Conservation (phyloP, 768 basidiomycete genomes). For the Kwoniella pini region DNA sequence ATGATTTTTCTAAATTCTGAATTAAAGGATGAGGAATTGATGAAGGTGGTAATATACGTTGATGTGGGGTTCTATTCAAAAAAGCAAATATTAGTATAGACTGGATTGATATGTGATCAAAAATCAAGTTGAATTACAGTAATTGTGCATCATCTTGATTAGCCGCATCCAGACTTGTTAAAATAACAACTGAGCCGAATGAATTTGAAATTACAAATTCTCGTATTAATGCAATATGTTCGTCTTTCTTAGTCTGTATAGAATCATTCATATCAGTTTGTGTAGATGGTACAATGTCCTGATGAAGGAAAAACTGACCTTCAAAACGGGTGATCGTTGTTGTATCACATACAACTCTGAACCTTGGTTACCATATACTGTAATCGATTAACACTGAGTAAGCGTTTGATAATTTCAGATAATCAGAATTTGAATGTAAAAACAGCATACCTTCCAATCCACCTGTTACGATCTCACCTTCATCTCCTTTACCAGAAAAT, state of each 20-base stretch:
- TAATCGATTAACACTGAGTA: background rate
- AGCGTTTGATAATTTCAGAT: conserved; percentile 2
- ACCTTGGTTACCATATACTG: conserved; percentile 67
- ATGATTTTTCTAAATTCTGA: conserved; percentile 58
- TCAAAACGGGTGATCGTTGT: conserved; percentile 75
- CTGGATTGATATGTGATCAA: background rate
- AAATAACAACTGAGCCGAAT: conserved; percentile 63
- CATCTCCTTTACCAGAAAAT: conserved; percentile 71
- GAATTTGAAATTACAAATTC: conserved; percentile 62
- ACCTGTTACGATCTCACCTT: conserved; percentile 66
- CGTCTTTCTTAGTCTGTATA: conserved; percentile 66
- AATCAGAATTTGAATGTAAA: background rate
- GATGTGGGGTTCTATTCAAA: conserved; percentile 37
- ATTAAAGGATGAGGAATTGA: conserved; percentile 59
- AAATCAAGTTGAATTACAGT: conserved; percentile 64
- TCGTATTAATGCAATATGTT: conserved; percentile 64
- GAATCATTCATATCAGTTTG: background rate
- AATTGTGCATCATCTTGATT: conserved; percentile 77
- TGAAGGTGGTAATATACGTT: conserved; percentile 59
- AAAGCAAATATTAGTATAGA: no score
- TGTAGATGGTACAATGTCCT: no score
- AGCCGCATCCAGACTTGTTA: conserved; percentile 73
- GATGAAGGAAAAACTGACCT: conserved; percentile 58
- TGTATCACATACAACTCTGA: conserved; percentile 66
- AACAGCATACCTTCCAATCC: conserved; percentile 77